phyloP scores from a whole-genome alignment of 179 eudicot species.

The Vitellaria paradoxa region DNA sequence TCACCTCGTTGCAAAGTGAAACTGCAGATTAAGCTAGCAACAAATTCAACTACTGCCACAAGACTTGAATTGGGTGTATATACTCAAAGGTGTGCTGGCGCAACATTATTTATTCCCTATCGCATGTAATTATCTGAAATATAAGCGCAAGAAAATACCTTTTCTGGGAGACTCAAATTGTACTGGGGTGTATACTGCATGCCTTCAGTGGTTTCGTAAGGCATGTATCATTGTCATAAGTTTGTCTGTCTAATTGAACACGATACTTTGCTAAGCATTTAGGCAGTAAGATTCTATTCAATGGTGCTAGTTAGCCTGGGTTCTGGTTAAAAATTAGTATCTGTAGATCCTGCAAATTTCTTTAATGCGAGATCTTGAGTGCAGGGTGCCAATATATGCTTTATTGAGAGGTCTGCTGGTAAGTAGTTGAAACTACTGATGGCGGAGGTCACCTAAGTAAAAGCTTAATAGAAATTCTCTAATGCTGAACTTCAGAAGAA shows the following conservation, averaged over 20 bases:
- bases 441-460: background rate
- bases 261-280: background rate
- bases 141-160: background rate
- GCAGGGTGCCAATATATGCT: too few relatives aligned
- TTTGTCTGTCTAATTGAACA: background rate
- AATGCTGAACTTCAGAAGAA: too few relatives aligned
- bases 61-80: constrained; percentile 56
- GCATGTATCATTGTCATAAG: background rate
- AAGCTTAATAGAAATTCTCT: too few relatives aligned
- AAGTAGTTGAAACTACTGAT: background rate
- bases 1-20: constrained; percentile 77
- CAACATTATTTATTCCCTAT: background rate
- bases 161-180: background rate
- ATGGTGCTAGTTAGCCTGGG: background rate
- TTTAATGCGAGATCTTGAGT: too few relatives aligned
- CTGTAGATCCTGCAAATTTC: too few relatives aligned
- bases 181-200: background rate
- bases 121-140: background rate
- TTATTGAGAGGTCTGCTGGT: too few relatives aligned
- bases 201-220: background rate
- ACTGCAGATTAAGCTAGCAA: constrained; percentile 58
- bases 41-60: constrained; percentile 27
- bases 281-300: background rate
- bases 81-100: constrained; percentile 52
- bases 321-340: too few relatives aligned